Conservation (phyloP, 1,139 yeast species). For the Kluyveromyces sp. region DNA sequence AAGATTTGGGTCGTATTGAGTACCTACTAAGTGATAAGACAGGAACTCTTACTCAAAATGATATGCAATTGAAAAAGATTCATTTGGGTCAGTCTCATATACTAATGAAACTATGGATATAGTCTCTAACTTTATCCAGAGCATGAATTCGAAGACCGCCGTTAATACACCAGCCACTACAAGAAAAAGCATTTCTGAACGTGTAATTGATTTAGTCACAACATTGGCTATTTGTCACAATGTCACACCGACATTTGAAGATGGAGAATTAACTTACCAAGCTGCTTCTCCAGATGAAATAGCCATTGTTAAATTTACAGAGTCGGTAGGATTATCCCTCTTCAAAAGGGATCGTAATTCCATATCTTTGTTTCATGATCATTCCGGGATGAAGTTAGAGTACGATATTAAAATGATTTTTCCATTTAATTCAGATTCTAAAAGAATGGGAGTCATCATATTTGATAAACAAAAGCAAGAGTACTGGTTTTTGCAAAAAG, state of each 20-base stretch:
- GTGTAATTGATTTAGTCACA: constrained; percentile 71
- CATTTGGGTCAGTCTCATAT: constrained; percentile 90
- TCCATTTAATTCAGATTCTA: constrained; percentile 93
- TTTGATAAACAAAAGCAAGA: constrained; percentile 57
- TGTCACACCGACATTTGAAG: constrained; percentile 82
- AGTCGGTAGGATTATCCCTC: constrained; percentile 71
- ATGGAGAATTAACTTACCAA: constrained; percentile 67
- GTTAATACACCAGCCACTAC: constrained; percentile 23
- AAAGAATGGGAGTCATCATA: constrained; percentile 90
- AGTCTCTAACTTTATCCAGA: constrained; percentile 59
- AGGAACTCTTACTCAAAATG: constrained; percentile 95
- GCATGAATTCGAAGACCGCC: constrained; percentile 19
- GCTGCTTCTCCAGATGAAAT: constrained; percentile 99
- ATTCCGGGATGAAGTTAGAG: constrained; percentile 44
- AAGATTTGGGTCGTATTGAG: constrained; percentile 93
- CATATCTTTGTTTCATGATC: constrained; percentile 57
- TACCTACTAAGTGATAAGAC: constrained; percentile 90
- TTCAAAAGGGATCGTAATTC: constrained; percentile 74
- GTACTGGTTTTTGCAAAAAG: constrained; percentile 80
- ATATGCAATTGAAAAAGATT: constrained; percentile 90
- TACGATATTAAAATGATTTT: constrained; percentile 75
- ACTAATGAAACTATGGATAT: constrained; percentile 90
- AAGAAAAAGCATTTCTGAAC: constrained; percentile 59
- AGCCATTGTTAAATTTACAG: constrained; percentile 92
- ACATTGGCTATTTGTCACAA: constrained; percentile 91